A percentile compares a stretch with the other conserved stretches of the same genome.
phyloP scores from a whole-genome alignment of 495 filamentous ascomycete genomes.

The Letharia lupina region DNA sequence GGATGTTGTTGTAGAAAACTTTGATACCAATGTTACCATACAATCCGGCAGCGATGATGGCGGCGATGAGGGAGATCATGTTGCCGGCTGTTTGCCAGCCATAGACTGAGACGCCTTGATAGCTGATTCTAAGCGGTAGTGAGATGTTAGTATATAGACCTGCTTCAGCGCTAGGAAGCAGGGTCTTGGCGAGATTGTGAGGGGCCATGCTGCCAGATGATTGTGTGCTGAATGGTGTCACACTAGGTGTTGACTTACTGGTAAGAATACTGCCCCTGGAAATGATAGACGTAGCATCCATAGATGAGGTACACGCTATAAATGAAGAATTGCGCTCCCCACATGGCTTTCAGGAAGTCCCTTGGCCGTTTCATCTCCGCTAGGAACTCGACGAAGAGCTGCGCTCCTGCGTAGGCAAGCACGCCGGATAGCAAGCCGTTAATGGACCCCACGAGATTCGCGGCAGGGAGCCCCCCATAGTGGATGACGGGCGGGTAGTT shows the following conservation, averaged over 20 bases:
- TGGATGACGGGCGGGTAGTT: conserved; percentile 31
- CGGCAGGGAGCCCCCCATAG: conserved; percentile 29
- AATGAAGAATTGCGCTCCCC: conserved; percentile 49
- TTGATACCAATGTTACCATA: conserved; percentile 62
- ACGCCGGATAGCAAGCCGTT: conserved; percentile 54
- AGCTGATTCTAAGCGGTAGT: conserved; percentile 19
- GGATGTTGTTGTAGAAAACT: conserved; percentile 51
- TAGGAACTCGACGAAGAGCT: conserved; percentile 57
- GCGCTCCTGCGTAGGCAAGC: conserved; percentile 50
- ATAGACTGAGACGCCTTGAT: conserved; percentile 45
- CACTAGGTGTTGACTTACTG: conserved; percentile 9
- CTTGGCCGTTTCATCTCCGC: conserved; percentile 56
- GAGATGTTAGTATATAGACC: background rate
- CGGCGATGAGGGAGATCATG: conserved; percentile 43
- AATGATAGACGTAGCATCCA: conserved; percentile 48
- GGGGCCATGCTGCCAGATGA: background rate
- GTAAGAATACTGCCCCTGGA: conserved; percentile 49
- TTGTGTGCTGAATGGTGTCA: conserved; percentile 1
- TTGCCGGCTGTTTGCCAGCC: conserved; percentile 49
- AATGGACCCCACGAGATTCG: conserved; percentile 30
- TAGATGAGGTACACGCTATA: conserved; percentile 46
- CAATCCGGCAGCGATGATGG: conserved; percentile 46
- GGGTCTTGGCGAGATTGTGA: background rate
- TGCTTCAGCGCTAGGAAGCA: background rate
- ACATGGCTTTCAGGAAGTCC: conserved; percentile 54